phyloP scores from a whole-genome alignment of 73 alveolate genomes.

The Paramecium tetraurelia region DNA sequence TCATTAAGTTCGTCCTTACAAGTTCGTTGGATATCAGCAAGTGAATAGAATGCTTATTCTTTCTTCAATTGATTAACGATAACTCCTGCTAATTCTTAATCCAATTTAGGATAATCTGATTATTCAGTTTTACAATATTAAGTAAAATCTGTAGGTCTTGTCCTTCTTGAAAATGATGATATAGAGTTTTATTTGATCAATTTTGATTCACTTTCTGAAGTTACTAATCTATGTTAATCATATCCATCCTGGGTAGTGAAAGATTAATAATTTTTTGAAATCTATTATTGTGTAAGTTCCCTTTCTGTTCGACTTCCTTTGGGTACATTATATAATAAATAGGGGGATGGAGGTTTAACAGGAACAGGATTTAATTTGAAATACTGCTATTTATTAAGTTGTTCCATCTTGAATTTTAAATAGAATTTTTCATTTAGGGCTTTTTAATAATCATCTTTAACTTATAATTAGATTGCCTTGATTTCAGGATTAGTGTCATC shows the following conservation, averaged over 20 bases:
- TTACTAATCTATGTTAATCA: not conserved
- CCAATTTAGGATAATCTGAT: conserved; percentile 34
- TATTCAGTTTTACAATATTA: not conserved
- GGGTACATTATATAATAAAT: not conserved
- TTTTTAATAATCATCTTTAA: not conserved
- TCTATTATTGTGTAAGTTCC: not conserved
- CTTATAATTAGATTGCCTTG: not conserved
- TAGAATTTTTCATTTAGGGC: not conserved
- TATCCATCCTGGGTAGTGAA: not conserved
- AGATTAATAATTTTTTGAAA: not conserved
- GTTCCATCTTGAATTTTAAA: not conserved
- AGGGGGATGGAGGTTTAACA: not conserved
- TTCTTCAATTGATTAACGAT: not conserved
- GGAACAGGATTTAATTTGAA: not conserved
- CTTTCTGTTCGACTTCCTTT: not conserved
- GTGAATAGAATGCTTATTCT: conserved; percentile 18
- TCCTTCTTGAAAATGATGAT: not conserved
- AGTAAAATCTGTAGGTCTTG: not conserved
- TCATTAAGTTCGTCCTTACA: not conserved
- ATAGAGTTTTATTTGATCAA: not conserved
- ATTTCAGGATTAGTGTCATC: not conserved
- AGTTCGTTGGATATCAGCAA: not conserved
- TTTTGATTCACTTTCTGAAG: conserved; percentile 33
- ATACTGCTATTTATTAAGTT: conserved; percentile 16
- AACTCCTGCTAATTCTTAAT: not conserved